phyloP scores from a whole-genome alignment of 495 filamentous ascomycete species.

The Delitschia confertaspora region DNA sequence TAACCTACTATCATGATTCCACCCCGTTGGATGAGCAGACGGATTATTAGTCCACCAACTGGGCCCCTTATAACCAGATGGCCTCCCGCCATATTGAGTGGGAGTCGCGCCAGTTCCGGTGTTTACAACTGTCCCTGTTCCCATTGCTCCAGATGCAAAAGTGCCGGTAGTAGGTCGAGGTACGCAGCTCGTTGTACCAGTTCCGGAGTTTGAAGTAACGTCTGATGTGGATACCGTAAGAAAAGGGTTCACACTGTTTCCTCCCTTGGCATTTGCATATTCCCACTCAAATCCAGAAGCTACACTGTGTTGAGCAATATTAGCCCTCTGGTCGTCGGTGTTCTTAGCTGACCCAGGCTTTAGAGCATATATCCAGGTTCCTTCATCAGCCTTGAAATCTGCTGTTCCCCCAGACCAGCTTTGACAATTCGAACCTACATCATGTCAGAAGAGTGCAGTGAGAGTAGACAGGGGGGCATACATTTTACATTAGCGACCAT shows the following conservation, averaged over 20 bases:
- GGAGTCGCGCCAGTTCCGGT: background rate
- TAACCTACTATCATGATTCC: no score
- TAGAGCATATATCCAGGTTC: conserved; percentile 60
- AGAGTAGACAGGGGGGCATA: conserved; percentile 2
- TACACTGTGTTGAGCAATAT: conserved; percentile 52
- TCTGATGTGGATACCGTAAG: conserved; percentile 32
- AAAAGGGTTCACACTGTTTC: conserved; percentile 52
- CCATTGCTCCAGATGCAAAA: conserved; percentile 3
- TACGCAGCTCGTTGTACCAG: conserved; percentile 18
- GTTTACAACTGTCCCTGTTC: background rate
- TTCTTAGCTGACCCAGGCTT: conserved; percentile 50
- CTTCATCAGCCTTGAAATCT: conserved; percentile 37
- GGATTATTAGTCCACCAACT: conserved; percentile 5
- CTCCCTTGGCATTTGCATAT: conserved; percentile 45
- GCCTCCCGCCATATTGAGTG: conserved; percentile 16
- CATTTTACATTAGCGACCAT: conserved; percentile 39
- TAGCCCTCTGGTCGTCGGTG: conserved; percentile 40
- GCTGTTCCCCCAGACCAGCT: conserved; percentile 47
- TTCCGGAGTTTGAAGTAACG: background rate
- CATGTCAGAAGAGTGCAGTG: background rate
- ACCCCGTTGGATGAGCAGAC: background rate
- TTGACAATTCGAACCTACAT: conserved; percentile 47
- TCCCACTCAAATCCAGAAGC: conserved; percentile 47
- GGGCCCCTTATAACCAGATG: no score
- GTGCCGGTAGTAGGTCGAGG: conserved; percentile 18